Evolutionary conservation across 495 filamentous ascomycete genomes (phyloP).

Genomic region (Podospora anserina): DNA sequence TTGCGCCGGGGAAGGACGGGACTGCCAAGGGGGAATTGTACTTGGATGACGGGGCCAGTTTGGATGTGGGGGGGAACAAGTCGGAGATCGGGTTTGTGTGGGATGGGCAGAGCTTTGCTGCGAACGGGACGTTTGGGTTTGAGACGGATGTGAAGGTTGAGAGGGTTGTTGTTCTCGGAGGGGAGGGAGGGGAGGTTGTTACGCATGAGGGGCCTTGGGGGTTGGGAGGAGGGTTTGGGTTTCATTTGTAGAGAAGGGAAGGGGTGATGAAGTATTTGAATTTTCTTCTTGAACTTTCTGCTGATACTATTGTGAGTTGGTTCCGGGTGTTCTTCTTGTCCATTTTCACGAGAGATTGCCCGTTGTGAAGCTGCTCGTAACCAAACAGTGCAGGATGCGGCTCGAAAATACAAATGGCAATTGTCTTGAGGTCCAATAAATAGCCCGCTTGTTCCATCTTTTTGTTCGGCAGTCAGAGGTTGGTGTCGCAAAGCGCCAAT

Average conservation of each 20-base stretch:
- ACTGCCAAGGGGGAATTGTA: constrained; percentile 48
- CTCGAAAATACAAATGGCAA: no score
- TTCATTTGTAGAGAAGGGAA: neutral
- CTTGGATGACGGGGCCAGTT: constrained; percentile 59
- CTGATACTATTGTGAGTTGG: no score
- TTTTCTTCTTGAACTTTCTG: no score
- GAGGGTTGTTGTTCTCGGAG: constrained; percentile 54
- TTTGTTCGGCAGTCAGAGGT: no score
- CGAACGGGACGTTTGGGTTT: constrained; percentile 55
- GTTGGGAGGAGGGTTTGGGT: constrained; percentile 19
- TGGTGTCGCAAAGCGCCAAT: no score
- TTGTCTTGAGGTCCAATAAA: no score
- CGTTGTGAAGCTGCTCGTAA: no score
- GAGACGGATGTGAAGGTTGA: constrained; percentile 48
- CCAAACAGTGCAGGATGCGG: no score
- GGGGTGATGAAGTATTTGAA: no score
- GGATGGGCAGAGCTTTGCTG: constrained; percentile 41
- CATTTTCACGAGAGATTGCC: no score
- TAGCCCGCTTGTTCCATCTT: no score
- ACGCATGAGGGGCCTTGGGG: constrained; percentile 19
- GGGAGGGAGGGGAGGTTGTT: constrained; percentile 16
- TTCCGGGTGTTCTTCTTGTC: no score
- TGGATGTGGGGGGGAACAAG: constrained; percentile 30
- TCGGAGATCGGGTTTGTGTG: constrained; percentile 55
- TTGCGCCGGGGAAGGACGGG: constrained; percentile 55